These are phyloP conservation scores for Acacia confusa DNA, from an alignment of 306 rosid genomes.

Conservation along the genomic window DNA sequence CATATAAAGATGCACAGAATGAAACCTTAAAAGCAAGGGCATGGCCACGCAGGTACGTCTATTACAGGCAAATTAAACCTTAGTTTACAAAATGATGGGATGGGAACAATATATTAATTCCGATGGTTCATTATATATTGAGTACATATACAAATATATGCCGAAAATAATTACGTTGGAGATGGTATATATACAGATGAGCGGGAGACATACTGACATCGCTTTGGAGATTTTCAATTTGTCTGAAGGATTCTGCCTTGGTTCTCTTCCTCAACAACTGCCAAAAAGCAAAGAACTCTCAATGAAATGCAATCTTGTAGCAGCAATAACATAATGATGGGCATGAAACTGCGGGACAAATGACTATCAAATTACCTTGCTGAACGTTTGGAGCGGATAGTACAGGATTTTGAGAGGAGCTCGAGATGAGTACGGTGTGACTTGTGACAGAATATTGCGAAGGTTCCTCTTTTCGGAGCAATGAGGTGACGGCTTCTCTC, in stretches of 20 bases:
- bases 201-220: background rate
- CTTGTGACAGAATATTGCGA: constrained; percentile 30
- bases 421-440: constrained; percentile 34
- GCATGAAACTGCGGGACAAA: background rate
- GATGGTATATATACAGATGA: constrained; percentile 13
- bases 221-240: constrained; percentile 38
- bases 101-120: constrained; percentile 17
- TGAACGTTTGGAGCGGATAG: constrained; percentile 41
- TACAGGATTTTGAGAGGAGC: constrained; percentile 38
- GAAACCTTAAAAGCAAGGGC: background rate
- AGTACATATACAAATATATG: constrained; percentile 13
- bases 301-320: background rate
- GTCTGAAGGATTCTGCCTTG: constrained; percentile 71
- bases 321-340: background rate
- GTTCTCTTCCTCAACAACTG: constrained; percentile 68
- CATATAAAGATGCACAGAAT: background rate
- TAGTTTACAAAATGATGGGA: constrained; percentile 32
- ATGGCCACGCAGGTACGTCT: background rate
- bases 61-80: constrained; percentile 20
- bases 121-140: constrained; percentile 30
- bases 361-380: constrained; percentile 37
- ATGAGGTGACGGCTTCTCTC: constrained; percentile 71
- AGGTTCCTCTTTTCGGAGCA: constrained; percentile 53
- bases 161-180: background rate
- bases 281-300: background rate